phyloP scores from a whole-genome alignment of 2,329 filamentous ascomycete genomes.

The Fusarium continuum region DNA sequence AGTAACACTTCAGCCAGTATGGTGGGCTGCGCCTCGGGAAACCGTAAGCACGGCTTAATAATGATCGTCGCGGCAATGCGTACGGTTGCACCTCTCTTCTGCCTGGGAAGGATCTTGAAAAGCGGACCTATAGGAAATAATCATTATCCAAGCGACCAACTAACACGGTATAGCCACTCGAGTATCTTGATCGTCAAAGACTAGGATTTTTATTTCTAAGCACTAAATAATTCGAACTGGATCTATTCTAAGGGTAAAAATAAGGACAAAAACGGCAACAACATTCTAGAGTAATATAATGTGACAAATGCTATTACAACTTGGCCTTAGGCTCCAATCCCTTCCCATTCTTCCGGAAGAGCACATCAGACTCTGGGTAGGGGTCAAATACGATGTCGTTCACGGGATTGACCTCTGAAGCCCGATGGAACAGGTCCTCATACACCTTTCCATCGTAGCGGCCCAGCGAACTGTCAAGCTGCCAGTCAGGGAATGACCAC shows the following conservation, averaged over 20 bases:
- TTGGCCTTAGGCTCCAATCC: slow-evolving; percentile 19
- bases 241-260: background rate
- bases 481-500: slow-evolving; percentile 83
- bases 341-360: slow-evolving; percentile 31
- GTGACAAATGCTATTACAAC: slow-evolving; percentile 6
- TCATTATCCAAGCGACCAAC: too few species aligned
- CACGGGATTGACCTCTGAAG: slow-evolving; percentile 76
- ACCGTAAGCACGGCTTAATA: too few species aligned
- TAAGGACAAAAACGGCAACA: background rate
- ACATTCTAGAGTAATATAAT: background rate
- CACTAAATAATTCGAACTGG: background rate
- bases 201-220: background rate
- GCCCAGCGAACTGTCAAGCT: slow-evolving; percentile 76
- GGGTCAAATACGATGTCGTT: slow-evolving; percentile 78
- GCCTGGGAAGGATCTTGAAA: too few species aligned
- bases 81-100: too few species aligned
- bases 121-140: too few species aligned
- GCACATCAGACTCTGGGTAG: slow-evolving; percentile 62
- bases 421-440: slow-evolving; percentile 78
- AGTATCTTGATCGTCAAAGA: too few species aligned
- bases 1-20: too few species aligned
- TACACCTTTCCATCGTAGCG: slow-evolving; percentile 79
- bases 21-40: too few species aligned
- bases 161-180: too few species aligned
- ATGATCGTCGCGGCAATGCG: too few species aligned